Evolutionary conservation across 129 eudicot species (phyloP).

Genomic region (Logfia minima): DNA sequence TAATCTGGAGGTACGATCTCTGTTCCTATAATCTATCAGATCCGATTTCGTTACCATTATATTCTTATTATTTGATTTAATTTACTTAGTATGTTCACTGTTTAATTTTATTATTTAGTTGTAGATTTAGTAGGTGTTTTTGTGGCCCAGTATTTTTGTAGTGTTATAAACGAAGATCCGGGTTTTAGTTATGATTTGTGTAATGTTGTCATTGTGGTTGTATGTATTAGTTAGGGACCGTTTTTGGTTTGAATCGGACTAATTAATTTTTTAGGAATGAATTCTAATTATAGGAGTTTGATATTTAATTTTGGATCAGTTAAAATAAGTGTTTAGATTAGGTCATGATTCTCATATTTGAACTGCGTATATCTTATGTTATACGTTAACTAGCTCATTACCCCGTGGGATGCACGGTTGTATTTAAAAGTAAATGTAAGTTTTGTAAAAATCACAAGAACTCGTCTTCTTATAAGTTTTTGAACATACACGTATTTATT

Average conservation of each 20-base stretch:
- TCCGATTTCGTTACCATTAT: background rate
- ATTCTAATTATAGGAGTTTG: background rate
- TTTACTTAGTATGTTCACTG: background rate
- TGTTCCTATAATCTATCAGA: background rate
- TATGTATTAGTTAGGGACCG: background rate
- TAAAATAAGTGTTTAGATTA: background rate
- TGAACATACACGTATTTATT: too few species aligned
- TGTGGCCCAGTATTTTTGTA: background rate
- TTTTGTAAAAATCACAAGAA: too few species aligned
- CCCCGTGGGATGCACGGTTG: too few species aligned
- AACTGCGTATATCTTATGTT: background rate
- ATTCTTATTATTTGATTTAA: background rate
- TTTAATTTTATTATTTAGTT: background rate
- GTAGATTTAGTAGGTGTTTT: background rate
- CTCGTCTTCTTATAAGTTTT: too few species aligned
- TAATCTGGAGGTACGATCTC: constrained; percentile 6
- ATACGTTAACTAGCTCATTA: too few species aligned
- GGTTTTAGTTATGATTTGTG: background rate
- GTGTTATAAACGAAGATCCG: background rate
- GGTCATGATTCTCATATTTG: background rate
- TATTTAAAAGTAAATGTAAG: too few species aligned
- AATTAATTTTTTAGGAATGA: background rate
- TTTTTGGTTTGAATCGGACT: background rate
- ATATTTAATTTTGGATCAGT: background rate
- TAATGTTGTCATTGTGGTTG: background rate